Percentiles rank a stretch among this genome's conserved stretches.
These are phyloP conservation scores for Claviceps citrina DNA, from an alignment of 2,329 filamentous ascomycete species.

Conservation along the genomic window DNA sequence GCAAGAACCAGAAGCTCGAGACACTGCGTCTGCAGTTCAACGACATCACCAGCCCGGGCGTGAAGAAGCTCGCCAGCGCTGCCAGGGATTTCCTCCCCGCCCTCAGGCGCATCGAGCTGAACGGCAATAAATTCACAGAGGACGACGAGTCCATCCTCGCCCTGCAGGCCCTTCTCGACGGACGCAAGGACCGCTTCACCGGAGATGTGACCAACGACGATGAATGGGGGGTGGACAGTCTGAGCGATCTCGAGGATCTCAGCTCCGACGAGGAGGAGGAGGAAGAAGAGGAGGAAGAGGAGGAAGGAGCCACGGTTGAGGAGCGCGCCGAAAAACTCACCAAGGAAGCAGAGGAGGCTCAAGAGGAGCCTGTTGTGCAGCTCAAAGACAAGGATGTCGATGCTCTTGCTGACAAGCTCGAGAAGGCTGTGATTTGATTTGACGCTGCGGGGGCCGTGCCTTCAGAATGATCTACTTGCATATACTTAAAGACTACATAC, in stretches of 20 bases:
- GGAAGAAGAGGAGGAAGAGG: slow-evolving; percentile 52
- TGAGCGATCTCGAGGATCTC: slow-evolving; percentile 73
- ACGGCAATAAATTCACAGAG: slow-evolving; percentile 88
- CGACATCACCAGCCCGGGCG: slow-evolving; percentile 66
- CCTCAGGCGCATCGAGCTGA: slow-evolving; percentile 77
- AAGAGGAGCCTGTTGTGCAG: slow-evolving; percentile 58
- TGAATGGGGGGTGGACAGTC: slow-evolving; percentile 70
- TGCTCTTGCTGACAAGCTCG: slow-evolving; percentile 57
- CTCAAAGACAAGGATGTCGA: slow-evolving; percentile 67
- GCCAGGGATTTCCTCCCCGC: slow-evolving; percentile 54
- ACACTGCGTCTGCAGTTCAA: slow-evolving; percentile 81
- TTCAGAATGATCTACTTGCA: not conserved
- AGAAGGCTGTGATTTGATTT: slow-evolving; percentile 46
- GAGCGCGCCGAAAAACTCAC: slow-evolving; percentile 54
- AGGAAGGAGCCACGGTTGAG: slow-evolving; percentile 45
- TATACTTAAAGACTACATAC: slow-evolving; percentile 6
- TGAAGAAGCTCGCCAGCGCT: slow-evolving; percentile 57
- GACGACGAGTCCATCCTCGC: slow-evolving; percentile 58
- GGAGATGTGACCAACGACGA: slow-evolving; percentile 58
- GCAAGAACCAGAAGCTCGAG: slow-evolving; percentile 66
- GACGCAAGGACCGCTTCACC: slow-evolving; percentile 59
- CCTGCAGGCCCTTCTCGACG: slow-evolving; percentile 57
- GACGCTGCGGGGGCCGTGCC: not conserved
- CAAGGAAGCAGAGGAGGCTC: slow-evolving; percentile 55
- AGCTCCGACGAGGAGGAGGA: slow-evolving; percentile 54